Evolutionary conservation across 371 early-diverging fungal genomes (phyloP), one percentile per base, ranked within the genome.

Genomic region (Lichtheimia corymbifera): DNA sequence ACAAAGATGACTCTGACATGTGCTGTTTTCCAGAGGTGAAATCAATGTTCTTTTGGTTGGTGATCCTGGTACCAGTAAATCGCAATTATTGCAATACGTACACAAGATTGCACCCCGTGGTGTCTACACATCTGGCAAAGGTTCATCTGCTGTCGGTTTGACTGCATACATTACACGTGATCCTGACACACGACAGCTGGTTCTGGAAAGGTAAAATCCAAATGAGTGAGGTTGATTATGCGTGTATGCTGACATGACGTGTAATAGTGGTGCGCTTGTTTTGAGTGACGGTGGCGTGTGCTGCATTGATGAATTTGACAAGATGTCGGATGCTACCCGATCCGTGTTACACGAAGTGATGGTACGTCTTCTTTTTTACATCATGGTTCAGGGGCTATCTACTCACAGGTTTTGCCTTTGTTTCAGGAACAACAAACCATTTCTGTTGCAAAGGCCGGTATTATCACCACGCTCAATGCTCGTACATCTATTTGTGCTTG

Each of bases 301-400:
- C 76, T 99, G 99, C 79, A 99, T 99, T 70, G 99, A 99, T 82
- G 99, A 99, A 78, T 99, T 99, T 83, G 98, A 97, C 77, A 97
- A 97, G 74, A 98, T 99, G 98, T 90, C 93, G 17, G 99, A 99
- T 59, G 67, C 91, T 11, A 99, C 99, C 41, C 89, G 99, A 14
- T 90, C 97, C 6, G 92, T 97, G 12, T 85, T 99, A 59, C 99
- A 99, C 79, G 99, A 99, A 88, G 99, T 97, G 41, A 99, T 99
- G 99, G 92, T 87, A 68, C 50, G 73, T 50, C 17, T 14, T 5
- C 15, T 15, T 12, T 12, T 55, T 5, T 7, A 18, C 22, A 35
- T 5, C 35, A 35, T 35, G 24, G 11, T 18, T 4, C 4, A 9
- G 13, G 1, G 24, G 3, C 7, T 12, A 5, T 4, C 24, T 43